phyloP scores from a whole-genome alignment of 345 rosid species.

The Murraya paniculata region DNA sequence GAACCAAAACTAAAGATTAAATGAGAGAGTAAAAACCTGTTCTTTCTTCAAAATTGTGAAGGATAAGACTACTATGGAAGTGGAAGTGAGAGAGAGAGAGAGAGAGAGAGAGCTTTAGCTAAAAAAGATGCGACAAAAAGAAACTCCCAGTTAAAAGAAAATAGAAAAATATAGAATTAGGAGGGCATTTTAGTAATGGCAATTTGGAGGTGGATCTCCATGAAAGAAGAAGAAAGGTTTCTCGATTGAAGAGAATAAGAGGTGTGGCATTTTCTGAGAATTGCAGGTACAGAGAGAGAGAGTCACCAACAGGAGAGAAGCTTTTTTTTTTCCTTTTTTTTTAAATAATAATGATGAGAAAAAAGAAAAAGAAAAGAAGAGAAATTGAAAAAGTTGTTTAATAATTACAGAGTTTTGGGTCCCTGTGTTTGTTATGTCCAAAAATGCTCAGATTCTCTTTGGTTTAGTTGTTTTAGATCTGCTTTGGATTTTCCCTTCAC shows the following conservation, averaged over 20 bases:
- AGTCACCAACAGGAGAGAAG: too few species aligned
- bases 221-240: constrained; percentile 32
- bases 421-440: constrained; percentile 19
- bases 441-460: constrained; percentile 11
- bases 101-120: neutral
- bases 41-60: constrained; percentile 11
- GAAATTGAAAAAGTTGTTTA: constrained; percentile 4
- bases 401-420: constrained; percentile 25
- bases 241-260: constrained; percentile 45
- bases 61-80: neutral
- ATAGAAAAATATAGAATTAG: constrained; percentile 3
- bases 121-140: constrained; percentile 22
- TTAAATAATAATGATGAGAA: neutral
- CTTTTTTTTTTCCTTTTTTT: too few species aligned
- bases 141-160: neutral
- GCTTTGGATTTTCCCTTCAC: neutral
- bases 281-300: constrained; percentile 27
- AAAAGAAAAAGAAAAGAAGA: neutral
- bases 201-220: constrained; percentile 35
- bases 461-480: neutral
- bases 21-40: constrained; percentile 26
- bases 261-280: constrained; percentile 49
- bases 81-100: neutral
- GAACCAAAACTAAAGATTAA: constrained; percentile 6
- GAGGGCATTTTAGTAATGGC: constrained; percentile 21